A percentile compares a stretch with the other conserved stretches of the same genome.
Conservation (phyloP, 768 basidiomycete species). For the Cyclocybe cylindracea region DNA sequence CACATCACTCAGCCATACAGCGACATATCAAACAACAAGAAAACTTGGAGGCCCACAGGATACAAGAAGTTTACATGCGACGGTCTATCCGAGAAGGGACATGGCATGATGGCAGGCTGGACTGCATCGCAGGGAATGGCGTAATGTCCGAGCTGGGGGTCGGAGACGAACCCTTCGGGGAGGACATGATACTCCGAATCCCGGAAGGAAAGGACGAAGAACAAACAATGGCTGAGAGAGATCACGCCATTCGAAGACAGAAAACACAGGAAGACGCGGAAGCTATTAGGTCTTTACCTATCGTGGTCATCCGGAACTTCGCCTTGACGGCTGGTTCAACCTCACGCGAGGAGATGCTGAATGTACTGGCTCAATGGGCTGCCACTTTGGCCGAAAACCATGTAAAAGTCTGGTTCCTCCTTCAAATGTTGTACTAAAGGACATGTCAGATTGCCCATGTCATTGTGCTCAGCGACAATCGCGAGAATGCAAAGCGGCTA, state of each 20-base stretch:
- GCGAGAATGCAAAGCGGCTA: conserved; percentile 83
- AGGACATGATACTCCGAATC: conserved; percentile 16
- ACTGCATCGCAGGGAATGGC: conserved; percentile 84
- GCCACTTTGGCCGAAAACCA: conserved; percentile 80
- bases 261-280: conserved; percentile 46
- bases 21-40: conserved; percentile 37
- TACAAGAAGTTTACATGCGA: conserved; percentile 37
- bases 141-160: conserved; percentile 84
- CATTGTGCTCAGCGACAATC: conserved; percentile 86
- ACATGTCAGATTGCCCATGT: conserved; percentile 82
- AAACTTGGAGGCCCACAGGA: conserved; percentile 35
- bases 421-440: neutral
- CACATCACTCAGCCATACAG: conserved; percentile 46
- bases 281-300: conserved; percentile 67
- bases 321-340: conserved; percentile 53
- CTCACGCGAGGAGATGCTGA: conserved; percentile 67
- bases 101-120: conserved; percentile 88
- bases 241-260: conserved; percentile 23
- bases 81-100: conserved; percentile 59
- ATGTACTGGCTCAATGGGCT: conserved; percentile 82
- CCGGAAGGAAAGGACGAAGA: conserved; percentile 5
- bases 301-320: conserved; percentile 86
- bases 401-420: conserved; percentile 36
- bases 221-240: conserved; percentile 18
- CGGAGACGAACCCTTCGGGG: conserved; percentile 65